phyloP scores from a whole-genome alignment of 257 asterid genomes.

The Gentiana dahurica region DNA sequence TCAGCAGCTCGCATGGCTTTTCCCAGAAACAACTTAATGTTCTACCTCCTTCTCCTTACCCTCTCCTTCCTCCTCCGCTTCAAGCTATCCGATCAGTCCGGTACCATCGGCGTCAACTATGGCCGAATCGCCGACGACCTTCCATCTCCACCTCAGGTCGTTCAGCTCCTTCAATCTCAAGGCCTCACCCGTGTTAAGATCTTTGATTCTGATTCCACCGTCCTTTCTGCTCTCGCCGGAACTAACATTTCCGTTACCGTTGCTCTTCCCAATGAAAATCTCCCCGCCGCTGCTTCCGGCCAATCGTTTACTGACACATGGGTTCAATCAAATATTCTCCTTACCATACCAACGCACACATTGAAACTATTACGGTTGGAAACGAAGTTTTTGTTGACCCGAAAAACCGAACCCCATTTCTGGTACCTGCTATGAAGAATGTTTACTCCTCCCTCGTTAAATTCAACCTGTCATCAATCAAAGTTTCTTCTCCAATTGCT shows the following conservation, averaged over 20 bases:
- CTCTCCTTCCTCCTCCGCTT: not conserved
- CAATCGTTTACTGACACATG: conserved; percentile 61
- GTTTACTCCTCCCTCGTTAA: conserved; percentile 47
- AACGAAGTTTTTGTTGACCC: conserved; percentile 75
- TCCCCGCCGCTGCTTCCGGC: conserved; percentile 50
- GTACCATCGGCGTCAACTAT: conserved; percentile 61
- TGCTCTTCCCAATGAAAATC: conserved; percentile 69
- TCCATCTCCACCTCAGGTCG: conserved; percentile 60
- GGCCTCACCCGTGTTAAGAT: conserved; percentile 52
- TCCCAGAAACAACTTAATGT: conserved; percentile 4
- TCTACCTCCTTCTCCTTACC: conserved; percentile 9
- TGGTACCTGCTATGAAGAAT: conserved; percentile 83
- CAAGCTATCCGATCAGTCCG: conserved; percentile 20
- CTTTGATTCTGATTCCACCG: conserved; percentile 62
- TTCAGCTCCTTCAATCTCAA: conserved; percentile 51
- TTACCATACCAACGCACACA: conserved; percentile 37
- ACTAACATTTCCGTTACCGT: conserved; percentile 57
- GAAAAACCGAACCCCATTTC: conserved; percentile 37
- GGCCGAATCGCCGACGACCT: conserved; percentile 83
- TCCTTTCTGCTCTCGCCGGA: conserved; percentile 58
- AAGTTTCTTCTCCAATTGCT: conserved; percentile 65
- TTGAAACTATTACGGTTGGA: conserved; percentile 76
- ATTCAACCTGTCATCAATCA: conserved; percentile 32
- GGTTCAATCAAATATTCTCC: conserved; percentile 57
- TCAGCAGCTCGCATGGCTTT: conserved; percentile 1